Conservation (phyloP, 2,329 filamentous ascomycete species). For the Cladosporium sp. region DNA sequence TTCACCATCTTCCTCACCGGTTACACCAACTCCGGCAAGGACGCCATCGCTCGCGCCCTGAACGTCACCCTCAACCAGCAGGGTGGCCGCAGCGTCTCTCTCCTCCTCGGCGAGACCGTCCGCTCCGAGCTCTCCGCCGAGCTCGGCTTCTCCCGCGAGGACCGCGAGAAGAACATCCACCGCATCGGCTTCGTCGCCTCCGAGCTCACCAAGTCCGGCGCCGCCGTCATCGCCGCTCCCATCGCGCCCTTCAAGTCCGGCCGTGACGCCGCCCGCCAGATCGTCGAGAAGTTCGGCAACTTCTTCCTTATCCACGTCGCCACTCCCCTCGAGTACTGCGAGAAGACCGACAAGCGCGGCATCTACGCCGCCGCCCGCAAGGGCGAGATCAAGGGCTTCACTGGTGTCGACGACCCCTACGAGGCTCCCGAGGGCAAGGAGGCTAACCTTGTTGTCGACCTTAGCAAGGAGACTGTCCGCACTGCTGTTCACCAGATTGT, state of each 20-base stretch:
- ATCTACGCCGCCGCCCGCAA: constrained; percentile 81
- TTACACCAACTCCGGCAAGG: constrained; percentile 95
- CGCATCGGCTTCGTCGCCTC: constrained; percentile 96
- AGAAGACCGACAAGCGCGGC: constrained; percentile 92
- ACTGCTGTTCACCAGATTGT: constrained; percentile 97
- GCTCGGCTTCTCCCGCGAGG: constrained; percentile 89
- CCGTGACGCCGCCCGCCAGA: constrained; percentile 75
- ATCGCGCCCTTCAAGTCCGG: constrained; percentile 89
- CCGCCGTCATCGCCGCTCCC: constrained; percentile 92
- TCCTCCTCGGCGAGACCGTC: constrained; percentile 94
- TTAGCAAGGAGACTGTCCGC: constrained; percentile 82
- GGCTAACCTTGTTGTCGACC: constrained; percentile 81
- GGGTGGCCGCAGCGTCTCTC: constrained; percentile 88
- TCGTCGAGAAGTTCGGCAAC: constrained; percentile 82
- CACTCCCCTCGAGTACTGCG: constrained; percentile 86
- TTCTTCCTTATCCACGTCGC: constrained; percentile 97
- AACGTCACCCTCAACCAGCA: constrained; percentile 98
- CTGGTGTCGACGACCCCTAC: constrained; percentile 96
- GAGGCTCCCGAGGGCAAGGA: constrained; percentile 80
- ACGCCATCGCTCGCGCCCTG: constrained; percentile 90
- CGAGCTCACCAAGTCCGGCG: constrained; percentile 88
- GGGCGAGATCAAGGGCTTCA: constrained; percentile 97
- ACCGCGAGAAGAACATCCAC: constrained; percentile 91
- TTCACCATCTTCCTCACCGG: constrained; percentile 99
- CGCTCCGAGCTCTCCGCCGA: constrained; percentile 90